Conservation (phyloP, 306 rosid species). For the Trifolium dubium region DNA sequence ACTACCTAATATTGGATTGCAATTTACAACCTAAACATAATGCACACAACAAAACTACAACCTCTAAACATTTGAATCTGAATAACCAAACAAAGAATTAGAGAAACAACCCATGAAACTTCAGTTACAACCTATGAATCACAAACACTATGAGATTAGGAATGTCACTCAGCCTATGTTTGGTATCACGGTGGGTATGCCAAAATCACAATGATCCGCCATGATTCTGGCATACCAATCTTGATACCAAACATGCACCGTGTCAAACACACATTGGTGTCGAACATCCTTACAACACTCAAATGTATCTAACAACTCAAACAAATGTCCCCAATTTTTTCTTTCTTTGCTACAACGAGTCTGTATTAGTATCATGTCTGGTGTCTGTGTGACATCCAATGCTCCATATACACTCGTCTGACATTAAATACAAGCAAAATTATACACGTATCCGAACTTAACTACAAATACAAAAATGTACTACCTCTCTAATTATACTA, state of each 20-base stretch:
- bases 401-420: neutral
- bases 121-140: constrained; percentile 10
- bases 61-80: neutral
- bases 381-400: neutral
- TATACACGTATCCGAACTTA: neutral
- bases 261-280: neutral
- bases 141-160: neutral
- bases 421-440: neutral
- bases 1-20: neutral
- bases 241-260: too few relatives aligned
- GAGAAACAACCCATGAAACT: constrained; percentile 20
- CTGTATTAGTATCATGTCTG: neutral
- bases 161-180: neutral
- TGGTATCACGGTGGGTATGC: too few relatives aligned
- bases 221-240: too few relatives aligned
- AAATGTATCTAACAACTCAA: neutral
- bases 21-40: neutral
- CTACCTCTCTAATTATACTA: neutral
- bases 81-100: neutral
- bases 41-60: neutral
- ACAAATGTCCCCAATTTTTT: neutral
- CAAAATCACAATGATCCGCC: too few relatives aligned
- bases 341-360: neutral
- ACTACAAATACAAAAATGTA: neutral
- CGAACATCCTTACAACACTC: neutral